Conservation (phyloP, 225 moss, liverwort and hornwort species). For the Rhytidiadelphus loreus region DNA sequence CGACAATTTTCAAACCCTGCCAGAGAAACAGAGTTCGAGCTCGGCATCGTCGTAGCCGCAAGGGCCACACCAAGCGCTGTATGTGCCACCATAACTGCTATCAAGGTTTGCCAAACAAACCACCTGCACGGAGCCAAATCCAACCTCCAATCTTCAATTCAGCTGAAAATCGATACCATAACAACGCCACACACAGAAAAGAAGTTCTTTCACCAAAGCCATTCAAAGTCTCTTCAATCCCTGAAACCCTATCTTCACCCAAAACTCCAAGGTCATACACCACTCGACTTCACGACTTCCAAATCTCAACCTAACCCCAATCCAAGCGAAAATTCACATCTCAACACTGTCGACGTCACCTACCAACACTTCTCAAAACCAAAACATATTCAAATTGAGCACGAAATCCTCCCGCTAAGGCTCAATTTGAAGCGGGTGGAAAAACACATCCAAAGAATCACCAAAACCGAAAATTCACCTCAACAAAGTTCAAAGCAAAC, state of each 20-base stretch:
- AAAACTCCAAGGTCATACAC: background rate
- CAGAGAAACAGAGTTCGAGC: constrained; percentile 12
- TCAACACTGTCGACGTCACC: background rate
- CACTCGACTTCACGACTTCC: background rate
- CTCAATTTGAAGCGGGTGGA: background rate
- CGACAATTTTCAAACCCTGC: constrained; percentile 32
- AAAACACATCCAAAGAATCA: background rate
- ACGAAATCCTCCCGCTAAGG: background rate
- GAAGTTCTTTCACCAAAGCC: background rate
- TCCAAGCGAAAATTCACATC: background rate
- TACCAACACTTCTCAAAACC: background rate
- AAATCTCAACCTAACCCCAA: background rate
- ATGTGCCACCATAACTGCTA: constrained; percentile 10
- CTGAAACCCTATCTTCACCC: constrained; percentile 6
- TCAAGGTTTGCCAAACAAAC: background rate
- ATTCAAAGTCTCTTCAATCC: background rate
- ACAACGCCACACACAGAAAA: background rate
- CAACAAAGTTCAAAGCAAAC: background rate
- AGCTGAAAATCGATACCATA: background rate
- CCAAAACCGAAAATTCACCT: background rate
- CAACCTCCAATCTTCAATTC: background rate
- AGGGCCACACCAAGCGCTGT: constrained; percentile 19
- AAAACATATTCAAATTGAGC: background rate
- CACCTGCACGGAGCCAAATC: background rate
- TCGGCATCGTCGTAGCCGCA: constrained; percentile 19